Conservation (phyloP, 768 basidiomycete species). For the Mycena rebaudengoi region DNA sequence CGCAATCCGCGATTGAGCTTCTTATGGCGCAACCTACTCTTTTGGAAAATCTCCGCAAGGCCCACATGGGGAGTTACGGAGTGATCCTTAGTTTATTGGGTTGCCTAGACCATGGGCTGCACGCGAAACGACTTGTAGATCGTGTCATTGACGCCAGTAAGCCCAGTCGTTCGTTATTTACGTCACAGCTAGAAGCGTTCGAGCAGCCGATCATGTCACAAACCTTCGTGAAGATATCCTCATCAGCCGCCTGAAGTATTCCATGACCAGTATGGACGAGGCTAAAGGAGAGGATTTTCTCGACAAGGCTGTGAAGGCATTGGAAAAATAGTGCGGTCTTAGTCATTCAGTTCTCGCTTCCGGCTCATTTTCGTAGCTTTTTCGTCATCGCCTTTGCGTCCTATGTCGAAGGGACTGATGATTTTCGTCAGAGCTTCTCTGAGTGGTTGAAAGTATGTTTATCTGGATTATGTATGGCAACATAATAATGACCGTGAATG, state of each 20-base stretch:
- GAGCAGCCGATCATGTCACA: constrained; percentile 85
- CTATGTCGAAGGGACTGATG: constrained; percentile 75
- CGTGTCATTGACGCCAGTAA: constrained; percentile 80
- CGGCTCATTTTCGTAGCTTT: constrained; percentile 63
- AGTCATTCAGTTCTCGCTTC: background rate
- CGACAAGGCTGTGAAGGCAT: constrained; percentile 72
- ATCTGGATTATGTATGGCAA: background rate
- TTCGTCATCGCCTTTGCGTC: constrained; percentile 95
- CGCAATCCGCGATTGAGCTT: constrained; percentile 84
- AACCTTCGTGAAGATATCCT: constrained; percentile 93
- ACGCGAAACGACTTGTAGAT: constrained; percentile 91
- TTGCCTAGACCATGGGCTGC: constrained; percentile 87
- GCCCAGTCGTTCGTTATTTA: constrained; percentile 21
- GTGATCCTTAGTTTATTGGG: constrained; percentile 91
- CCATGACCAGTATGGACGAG: constrained; percentile 79
- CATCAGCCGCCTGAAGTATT: constrained; percentile 83
- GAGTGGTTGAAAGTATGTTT: constrained; percentile 81
- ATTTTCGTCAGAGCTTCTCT: constrained; percentile 76
- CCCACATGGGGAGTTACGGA: constrained; percentile 92
- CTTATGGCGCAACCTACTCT: constrained; percentile 82
- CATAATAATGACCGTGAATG: background rate
- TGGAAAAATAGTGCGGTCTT: constrained; percentile 87
- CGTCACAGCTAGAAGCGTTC: background rate
- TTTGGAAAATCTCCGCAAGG: constrained; percentile 88
- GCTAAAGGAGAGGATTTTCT: constrained; percentile 65